These are phyloP conservation scores for Populus davidiana DNA, from an alignment of 345 rosid species.

Conservation along the genomic window DNA sequence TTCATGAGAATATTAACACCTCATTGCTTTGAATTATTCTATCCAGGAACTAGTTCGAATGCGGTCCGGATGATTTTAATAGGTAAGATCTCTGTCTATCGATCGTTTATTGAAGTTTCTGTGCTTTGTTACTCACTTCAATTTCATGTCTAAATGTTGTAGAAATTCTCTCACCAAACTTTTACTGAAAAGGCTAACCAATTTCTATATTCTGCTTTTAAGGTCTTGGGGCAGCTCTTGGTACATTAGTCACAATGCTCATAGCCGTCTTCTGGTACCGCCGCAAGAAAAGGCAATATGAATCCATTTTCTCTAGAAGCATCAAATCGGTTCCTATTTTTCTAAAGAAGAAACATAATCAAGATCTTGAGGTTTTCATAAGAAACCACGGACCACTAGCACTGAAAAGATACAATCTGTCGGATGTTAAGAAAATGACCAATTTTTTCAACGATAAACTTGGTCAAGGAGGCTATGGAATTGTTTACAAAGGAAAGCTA, in stretches of 20 bases:
- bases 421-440: slow-evolving; percentile 10
- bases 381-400: not conserved
- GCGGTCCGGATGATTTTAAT: not conserved
- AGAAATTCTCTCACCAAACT: not conserved
- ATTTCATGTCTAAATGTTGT: not conserved
- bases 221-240: slow-evolving; percentile 28
- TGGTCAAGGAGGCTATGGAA: slow-evolving; percentile 16
- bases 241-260: slow-evolving; percentile 20
- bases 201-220: not conserved
- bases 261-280: slow-evolving; percentile 15
- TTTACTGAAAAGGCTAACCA: not conserved
- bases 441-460: slow-evolving; percentile 7
- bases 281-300: slow-evolving; percentile 28
- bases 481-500: slow-evolving; percentile 8
- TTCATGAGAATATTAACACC: not conserved
- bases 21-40: not conserved
- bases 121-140: not conserved
- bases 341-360: not conserved
- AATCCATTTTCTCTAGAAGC: slow-evolving; percentile 36
- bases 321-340: slow-evolving; percentile 21
- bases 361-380: slow-evolving; percentile 4
- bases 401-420: not conserved
- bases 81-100: slow-evolving; percentile 6
- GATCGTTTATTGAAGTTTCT: not conserved
- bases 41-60: not conserved